A percentile compares a stretch with the other conserved stretches of the same genome.
phyloP scores from a whole-genome alignment of 768 basidiomycete species.

The Rhodotorula graminis region DNA sequence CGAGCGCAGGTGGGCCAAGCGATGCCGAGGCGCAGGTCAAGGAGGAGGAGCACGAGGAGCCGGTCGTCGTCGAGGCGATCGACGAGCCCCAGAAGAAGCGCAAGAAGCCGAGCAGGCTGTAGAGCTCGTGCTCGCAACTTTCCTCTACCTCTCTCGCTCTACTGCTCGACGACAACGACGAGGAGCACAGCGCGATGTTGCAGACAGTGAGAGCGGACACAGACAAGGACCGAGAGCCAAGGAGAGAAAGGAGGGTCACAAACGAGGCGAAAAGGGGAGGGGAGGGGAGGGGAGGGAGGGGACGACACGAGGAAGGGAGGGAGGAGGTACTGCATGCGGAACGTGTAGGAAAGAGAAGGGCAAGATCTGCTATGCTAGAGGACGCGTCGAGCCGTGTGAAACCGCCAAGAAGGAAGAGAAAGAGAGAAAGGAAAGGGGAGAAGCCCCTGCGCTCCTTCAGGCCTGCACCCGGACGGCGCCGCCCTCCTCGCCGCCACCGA shows the following conservation, averaged over 20 bases:
- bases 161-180: neutral
- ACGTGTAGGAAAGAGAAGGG: too few species aligned
- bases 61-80: neutral
- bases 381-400: neutral
- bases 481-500: neutral
- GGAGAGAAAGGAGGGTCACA: neutral
- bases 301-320: neutral
- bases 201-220: too few species aligned
- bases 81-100: slow-evolving; percentile 2
- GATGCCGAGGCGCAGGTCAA: neutral
- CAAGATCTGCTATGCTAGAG: neutral
- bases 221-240: neutral
- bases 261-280: neutral
- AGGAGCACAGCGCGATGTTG: neutral
- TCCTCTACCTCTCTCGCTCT: too few species aligned
- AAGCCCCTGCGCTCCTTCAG: neutral
- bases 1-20: neutral
- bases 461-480: neutral
- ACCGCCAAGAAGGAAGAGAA: neutral
- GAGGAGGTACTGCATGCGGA: neutral
- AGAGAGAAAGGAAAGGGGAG: neutral
- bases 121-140: neutral
- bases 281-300: neutral
- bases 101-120: neutral
- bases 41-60: neutral